Conservation (phyloP, 495 filamentous ascomycete genomes). For the Trichoderma asperelloides region DNA sequence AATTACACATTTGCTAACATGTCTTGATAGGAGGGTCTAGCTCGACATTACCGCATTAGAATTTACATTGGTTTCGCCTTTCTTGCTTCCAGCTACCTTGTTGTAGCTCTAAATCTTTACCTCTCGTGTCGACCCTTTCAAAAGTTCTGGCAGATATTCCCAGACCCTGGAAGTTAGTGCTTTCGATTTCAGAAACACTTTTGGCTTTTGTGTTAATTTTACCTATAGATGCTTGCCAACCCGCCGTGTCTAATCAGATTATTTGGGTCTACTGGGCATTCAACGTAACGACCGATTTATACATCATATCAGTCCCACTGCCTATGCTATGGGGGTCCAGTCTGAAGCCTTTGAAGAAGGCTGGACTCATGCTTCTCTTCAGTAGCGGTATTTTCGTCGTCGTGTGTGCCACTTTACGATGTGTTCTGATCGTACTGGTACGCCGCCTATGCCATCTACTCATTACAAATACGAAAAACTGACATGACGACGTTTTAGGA, state of each 20-base stretch:
- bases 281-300: slow-evolving; percentile 44
- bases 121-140: slow-evolving; percentile 43
- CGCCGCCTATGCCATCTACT: slow-evolving; percentile 8
- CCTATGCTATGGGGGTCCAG: slow-evolving; percentile 44
- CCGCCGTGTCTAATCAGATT: slow-evolving; percentile 36
- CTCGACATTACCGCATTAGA: slow-evolving; percentile 34
- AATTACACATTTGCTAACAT: not conserved
- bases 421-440: slow-evolving; percentile 36
- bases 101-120: slow-evolving; percentile 43
- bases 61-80: slow-evolving; percentile 46
- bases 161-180: slow-evolving; percentile 42
- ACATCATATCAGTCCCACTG: slow-evolving; percentile 44
- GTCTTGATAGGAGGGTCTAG: slow-evolving; percentile 28
- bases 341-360: slow-evolving; percentile 36
- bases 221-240: slow-evolving; percentile 37
- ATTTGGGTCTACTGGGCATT: slow-evolving; percentile 38
- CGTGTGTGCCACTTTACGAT: slow-evolving; percentile 39
- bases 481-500: slow-evolving; percentile 21
- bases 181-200: not conserved
- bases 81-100: slow-evolving; percentile 44
- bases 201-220: not conserved
- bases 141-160: slow-evolving; percentile 49
- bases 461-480: not conserved
- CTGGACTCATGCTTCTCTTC: slow-evolving; percentile 39
- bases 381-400: slow-evolving; percentile 41